These are phyloP conservation scores for Aspergillus saccharolyticus DNA, from an alignment of 495 filamentous ascomycete genomes.

Conservation along the genomic window DNA sequence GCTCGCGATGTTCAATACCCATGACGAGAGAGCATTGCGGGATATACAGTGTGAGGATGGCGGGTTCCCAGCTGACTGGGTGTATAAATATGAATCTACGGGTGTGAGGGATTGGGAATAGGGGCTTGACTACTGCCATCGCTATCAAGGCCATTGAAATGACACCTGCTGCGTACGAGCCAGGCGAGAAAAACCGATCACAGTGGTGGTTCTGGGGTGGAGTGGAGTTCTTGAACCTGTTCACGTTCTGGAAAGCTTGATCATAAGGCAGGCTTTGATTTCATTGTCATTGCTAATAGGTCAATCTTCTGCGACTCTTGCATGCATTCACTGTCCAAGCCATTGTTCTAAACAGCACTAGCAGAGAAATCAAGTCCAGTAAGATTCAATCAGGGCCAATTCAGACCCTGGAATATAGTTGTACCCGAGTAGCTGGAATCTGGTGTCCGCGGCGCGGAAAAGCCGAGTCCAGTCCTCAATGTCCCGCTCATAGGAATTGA, in stretches of 20 bases:
- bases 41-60: too few species aligned
- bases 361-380: background rate
- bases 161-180: background rate
- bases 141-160: background rate
- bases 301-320: too few species aligned
- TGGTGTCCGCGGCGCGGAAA: background rate
- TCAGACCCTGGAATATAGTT: background rate
- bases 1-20: too few species aligned
- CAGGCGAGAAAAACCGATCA: background rate
- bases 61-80: background rate
- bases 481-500: background rate
- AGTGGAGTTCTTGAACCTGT: background rate
- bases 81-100: background rate
- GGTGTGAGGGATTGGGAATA: background rate
- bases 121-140: background rate
- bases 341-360: too few species aligned
- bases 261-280: too few species aligned
- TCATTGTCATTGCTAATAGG: too few species aligned
- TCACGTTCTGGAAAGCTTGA: background rate
- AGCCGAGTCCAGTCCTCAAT: background rate
- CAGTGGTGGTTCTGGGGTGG: background rate
- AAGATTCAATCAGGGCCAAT: background rate
- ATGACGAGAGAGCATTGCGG: too few species aligned
- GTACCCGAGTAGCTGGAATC: background rate
- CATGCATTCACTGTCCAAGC: too few species aligned